Percentiles rank a stretch among this genome's conserved stretches.
Evolutionary conservation across 371 early-diverging fungal species (phyloP).

Genomic region (Rhizopus arrhizus): DNA sequence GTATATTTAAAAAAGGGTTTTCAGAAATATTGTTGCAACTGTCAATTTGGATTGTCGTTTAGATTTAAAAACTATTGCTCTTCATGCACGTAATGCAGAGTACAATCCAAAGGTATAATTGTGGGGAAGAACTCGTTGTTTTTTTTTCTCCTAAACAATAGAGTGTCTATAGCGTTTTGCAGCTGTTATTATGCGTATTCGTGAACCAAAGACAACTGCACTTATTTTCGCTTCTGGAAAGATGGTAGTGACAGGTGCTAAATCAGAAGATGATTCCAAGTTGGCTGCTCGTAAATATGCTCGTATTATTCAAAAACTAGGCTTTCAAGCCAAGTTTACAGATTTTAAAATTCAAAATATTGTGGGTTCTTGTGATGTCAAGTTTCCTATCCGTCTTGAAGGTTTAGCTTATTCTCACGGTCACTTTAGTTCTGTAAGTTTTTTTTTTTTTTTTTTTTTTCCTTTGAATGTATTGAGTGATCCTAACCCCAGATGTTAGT

Average conservation of each 20-base stretch:
- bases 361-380: conserved; percentile 99
- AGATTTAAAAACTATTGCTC: conserved; percentile 99
- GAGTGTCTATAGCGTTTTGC: conserved; percentile 91
- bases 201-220: conserved; percentile 99
- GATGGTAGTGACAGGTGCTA: conserved; percentile 99
- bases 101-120: conserved; percentile 99
- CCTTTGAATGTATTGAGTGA: neutral
- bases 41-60: conserved; percentile 99
- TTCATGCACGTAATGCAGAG: conserved; percentile 99
- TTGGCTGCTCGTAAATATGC: conserved; percentile 99
- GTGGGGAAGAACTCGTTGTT: too few relatives aligned
- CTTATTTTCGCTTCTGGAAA: conserved; percentile 99
- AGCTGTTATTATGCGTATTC: conserved; percentile 99
- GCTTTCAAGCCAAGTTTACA: conserved; percentile 98
- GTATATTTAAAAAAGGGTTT: neutral
- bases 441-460: neutral
- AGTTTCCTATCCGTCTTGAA: conserved; percentile 99
- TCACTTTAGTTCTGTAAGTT: conserved; percentile 92
- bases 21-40: conserved; percentile 99
- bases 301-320: conserved; percentile 99
- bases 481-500: conserved; percentile 55
- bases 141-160: too few relatives aligned
- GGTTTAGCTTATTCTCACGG: conserved; percentile 98
- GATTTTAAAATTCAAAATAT: conserved; percentile 99
- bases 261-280: conserved; percentile 95